Percentiles rank a stretch among this genome's conserved stretches.
Evolutionary conservation across 176 grass and related monocot genomes (phyloP).

Genomic region (Themeda triandra): DNA sequence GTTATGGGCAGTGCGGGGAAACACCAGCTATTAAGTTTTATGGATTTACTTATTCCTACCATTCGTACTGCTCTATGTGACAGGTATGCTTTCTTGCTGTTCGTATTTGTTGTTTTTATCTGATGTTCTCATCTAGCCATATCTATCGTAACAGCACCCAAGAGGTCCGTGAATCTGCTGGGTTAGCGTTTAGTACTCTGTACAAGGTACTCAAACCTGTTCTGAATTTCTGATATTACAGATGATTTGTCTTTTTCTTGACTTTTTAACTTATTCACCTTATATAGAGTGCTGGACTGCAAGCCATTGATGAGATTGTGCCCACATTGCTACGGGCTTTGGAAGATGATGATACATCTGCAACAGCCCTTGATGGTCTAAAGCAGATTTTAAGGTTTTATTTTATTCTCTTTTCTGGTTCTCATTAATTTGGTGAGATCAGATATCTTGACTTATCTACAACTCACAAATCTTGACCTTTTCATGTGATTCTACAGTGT

Average conservation of each 20-base stretch:
- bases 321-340: slow-evolving; percentile 83
- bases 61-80: slow-evolving; percentile 98
- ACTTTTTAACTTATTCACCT: slow-evolving; percentile 16
- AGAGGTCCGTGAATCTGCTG: slow-evolving; percentile 98
- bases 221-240: slow-evolving; percentile 34
- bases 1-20: slow-evolving; percentile 95
- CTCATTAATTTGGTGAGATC: slow-evolving; percentile 24
- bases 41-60: slow-evolving; percentile 92
- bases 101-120: slow-evolving; percentile 22
- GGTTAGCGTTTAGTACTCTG: slow-evolving; percentile 95
- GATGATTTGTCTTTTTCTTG: background rate
- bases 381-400: slow-evolving; percentile 96
- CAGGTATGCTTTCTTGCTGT: slow-evolving; percentile 61
- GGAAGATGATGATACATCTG: slow-evolving; percentile 90
- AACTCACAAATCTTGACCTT: slow-evolving; percentile 19
- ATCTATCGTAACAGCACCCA: slow-evolving; percentile 50
- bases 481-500: slow-evolving; percentile 62
- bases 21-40: slow-evolving; percentile 92
- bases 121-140: slow-evolving; percentile 20
- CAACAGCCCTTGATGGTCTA: slow-evolving; percentile 95
- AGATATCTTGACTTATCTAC: slow-evolving; percentile 10
- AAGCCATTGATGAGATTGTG: slow-evolving; percentile 99
- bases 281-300: slow-evolving; percentile 89
- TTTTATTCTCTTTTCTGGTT: slow-evolving; percentile 26
- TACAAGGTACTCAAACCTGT: slow-evolving; percentile 67